A percentile compares a stretch with the other conserved stretches of the same genome.
phyloP scores from a whole-genome alignment of 257 asterid genomes.

The Rauvolfia tetraphylla region DNA sequence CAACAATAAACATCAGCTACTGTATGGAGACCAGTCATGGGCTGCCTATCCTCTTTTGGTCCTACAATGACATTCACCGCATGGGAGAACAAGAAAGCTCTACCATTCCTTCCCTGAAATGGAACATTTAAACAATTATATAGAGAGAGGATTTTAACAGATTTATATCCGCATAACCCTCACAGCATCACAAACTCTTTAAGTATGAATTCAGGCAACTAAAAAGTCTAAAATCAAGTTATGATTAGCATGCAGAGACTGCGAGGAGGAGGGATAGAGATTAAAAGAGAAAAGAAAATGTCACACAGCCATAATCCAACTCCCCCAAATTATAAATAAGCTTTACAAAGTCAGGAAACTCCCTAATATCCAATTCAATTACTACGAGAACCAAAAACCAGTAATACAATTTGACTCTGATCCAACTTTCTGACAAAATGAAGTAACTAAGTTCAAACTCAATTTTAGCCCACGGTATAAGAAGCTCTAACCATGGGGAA shows the following conservation, averaged over 20 bases:
- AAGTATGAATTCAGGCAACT: not conserved
- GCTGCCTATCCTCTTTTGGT: slow-evolving; percentile 64
- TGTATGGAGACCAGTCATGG: slow-evolving; percentile 75
- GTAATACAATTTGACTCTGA: not conserved
- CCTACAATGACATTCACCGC: slow-evolving; percentile 63
- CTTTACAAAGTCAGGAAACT: not conserved
- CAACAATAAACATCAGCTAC: slow-evolving; percentile 63
- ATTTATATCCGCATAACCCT: not conserved
- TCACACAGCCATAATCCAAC: not conserved
- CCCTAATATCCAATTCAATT: not conserved
- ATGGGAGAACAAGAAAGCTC: slow-evolving; percentile 74
- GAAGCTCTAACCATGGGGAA: not conserved
- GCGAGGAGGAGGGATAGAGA: not conserved
- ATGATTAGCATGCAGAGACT: not conserved
- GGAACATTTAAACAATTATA: slow-evolving; percentile 3
- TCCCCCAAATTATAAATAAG: not conserved
- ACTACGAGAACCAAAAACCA: not conserved
- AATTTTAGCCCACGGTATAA: not conserved
- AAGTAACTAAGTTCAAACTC: not conserved
- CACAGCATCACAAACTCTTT: not conserved
- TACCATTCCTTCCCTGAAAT: slow-evolving; percentile 62
- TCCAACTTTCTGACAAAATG: not conserved
- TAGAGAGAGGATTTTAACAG: not conserved
- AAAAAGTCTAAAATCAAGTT: not conserved
- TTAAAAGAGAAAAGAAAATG: not conserved